Percentiles rank a stretch among this genome's conserved stretches.
Evolutionary conservation across 306 rosid genomes (phyloP).

Genomic region (Oxytropis ochrocephala): DNA sequence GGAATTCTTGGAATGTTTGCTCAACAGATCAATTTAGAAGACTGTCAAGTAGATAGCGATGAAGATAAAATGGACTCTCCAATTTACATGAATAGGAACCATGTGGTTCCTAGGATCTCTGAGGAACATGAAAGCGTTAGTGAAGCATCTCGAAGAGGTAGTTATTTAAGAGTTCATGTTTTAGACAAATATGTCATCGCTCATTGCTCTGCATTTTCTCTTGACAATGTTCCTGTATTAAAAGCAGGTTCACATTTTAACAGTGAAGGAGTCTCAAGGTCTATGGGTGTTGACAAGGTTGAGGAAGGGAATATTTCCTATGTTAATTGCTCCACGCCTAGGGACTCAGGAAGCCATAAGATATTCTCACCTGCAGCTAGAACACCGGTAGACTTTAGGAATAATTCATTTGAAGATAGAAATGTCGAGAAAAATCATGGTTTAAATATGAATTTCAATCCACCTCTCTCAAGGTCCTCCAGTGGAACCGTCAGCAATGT

Average conservation of each 20-base stretch:
- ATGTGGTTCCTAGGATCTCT: constrained; percentile 32
- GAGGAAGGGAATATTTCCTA: constrained; percentile 50
- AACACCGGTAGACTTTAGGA: constrained; percentile 44
- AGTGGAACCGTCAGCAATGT: constrained; percentile 48
- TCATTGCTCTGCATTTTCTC: constrained; percentile 31
- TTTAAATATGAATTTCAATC: constrained; percentile 39
- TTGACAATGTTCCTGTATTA: constrained; percentile 31
- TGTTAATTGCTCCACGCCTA: constrained; percentile 47
- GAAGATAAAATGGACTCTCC: constrained; percentile 54
- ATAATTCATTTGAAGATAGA: constrained; percentile 66
- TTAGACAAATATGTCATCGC: constrained; percentile 33
- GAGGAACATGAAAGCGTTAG: constrained; percentile 47
- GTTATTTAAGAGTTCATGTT: constrained; percentile 33
- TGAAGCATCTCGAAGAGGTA: constrained; percentile 44
- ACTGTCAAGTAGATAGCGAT: constrained; percentile 49
- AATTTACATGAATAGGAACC: constrained; percentile 32
- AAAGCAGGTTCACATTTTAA: constrained; percentile 46
- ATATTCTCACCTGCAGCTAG: constrained; percentile 55
- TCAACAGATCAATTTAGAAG: constrained; percentile 36
- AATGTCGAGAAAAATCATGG: constrained; percentile 56
- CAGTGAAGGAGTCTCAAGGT: constrained; percentile 48
- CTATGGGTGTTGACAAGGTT: constrained; percentile 41
- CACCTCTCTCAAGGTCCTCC: constrained; percentile 57
- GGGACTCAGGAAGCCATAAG: constrained; percentile 53
- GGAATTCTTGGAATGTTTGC: constrained; percentile 42